These are phyloP conservation scores for Pleurotus tuber-regium DNA, from an alignment of 768 basidiomycete species.

Conservation along the genomic window DNA sequence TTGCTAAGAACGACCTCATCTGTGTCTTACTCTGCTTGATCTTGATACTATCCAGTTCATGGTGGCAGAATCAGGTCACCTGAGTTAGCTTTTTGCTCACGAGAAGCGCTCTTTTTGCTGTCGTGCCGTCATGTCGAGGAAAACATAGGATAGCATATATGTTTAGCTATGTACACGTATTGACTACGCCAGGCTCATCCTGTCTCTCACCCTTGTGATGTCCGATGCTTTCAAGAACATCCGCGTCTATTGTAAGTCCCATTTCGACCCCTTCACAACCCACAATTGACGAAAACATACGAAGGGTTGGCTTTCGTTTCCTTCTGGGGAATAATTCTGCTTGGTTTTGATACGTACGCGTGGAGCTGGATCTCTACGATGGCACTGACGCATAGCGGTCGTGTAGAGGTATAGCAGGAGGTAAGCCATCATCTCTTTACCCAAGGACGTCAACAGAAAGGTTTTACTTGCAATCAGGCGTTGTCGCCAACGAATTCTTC, in stretches of 20 bases:
- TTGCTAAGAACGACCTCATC: too few relatives aligned
- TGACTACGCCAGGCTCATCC: too few relatives aligned
- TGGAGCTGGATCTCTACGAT: background rate
- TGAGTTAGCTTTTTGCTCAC: too few relatives aligned
- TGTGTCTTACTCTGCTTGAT: too few relatives aligned
- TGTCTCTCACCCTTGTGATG: too few relatives aligned
- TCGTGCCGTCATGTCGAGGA: too few relatives aligned
- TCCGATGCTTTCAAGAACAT: background rate
- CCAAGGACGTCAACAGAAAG: background rate
- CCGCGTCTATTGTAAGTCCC: background rate
- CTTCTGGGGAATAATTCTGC: conserved; percentile 80
- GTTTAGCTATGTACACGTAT: too few relatives aligned
- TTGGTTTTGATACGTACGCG: conserved; percentile 73
- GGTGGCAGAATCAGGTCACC: too few relatives aligned
- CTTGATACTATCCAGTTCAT: too few relatives aligned
- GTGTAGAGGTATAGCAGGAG: background rate
- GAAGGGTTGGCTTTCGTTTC: conserved; percentile 69
- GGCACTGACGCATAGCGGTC: background rate
- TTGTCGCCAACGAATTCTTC: conserved; percentile 7
- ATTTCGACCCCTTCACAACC: background rate
- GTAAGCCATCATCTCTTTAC: background rate
- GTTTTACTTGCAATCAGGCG: conserved; percentile 11
- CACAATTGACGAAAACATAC: background rate
- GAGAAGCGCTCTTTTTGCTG: too few relatives aligned
- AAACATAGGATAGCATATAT: too few relatives aligned